Percentiles rank a stretch among this genome's conserved stretches.
These are phyloP conservation scores for Xylaria cubensis DNA, from an alignment of 495 filamentous ascomycete genomes.

Conservation along the genomic window DNA sequence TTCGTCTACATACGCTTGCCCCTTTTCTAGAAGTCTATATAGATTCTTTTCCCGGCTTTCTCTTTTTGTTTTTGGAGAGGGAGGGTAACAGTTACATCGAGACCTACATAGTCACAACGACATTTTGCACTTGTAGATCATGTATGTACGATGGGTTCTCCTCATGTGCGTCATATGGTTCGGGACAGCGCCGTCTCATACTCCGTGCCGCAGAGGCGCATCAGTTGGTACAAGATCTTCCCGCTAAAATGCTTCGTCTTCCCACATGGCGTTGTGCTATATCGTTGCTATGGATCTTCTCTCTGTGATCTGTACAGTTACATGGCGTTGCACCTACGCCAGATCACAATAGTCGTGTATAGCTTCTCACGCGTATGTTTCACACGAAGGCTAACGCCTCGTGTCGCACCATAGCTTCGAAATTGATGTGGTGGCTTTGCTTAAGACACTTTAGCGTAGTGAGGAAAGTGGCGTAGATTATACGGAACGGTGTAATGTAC, in stretches of 20 bases:
- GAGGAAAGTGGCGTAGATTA: not conserved
- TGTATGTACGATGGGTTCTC: slow-evolving; percentile 11
- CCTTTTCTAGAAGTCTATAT: not conserved
- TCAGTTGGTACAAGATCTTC: slow-evolving; percentile 16
- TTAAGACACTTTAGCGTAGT: not conserved
- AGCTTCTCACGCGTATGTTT: not conserved
- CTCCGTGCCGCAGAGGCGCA: slow-evolving; percentile 9
- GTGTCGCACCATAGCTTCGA: slow-evolving; percentile 4
- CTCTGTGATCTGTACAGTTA: not conserved
- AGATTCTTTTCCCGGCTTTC: not conserved
- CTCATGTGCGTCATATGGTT: slow-evolving; percentile 18
- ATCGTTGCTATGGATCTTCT: not conserved
- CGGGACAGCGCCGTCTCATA: not conserved
- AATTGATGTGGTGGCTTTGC: not conserved
- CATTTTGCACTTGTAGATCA: slow-evolving; percentile 12
- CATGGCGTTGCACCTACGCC: not conserved
- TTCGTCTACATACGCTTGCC: slow-evolving; percentile 3
- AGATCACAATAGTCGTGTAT: too few relatives aligned
- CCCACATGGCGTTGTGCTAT: not conserved
- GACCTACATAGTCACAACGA: not conserved
- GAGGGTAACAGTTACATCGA: slow-evolving; percentile 19
- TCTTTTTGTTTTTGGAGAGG: not conserved
- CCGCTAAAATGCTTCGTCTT: not conserved
- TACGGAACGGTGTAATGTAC: slow-evolving; percentile 5
- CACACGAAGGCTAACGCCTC: not conserved